Evolutionary conservation across 2,329 filamentous ascomycete species (phyloP).

Genomic region (Scolecobasidium constrictum): DNA sequence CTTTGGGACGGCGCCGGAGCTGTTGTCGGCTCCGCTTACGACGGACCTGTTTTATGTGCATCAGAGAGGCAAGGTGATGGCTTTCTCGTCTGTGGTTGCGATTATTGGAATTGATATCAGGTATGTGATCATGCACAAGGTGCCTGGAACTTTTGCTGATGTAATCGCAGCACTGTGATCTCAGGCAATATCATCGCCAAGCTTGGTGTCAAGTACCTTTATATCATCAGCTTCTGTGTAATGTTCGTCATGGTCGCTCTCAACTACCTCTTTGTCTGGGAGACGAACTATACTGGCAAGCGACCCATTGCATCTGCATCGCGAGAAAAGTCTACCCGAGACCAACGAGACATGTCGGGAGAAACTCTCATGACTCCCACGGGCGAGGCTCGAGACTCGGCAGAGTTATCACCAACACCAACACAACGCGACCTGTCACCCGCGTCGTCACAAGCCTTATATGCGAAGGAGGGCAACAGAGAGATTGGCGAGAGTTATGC

Average conservation of each 20-base stretch:
- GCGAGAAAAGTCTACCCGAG: too few species aligned
- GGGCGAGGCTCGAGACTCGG: not conserved
- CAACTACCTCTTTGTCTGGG: conserved; percentile 35
- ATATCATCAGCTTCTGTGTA: conserved; percentile 30
- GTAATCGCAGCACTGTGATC: conserved; percentile 28
- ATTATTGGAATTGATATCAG: conserved; percentile 6
- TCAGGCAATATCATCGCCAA: conserved; percentile 27
- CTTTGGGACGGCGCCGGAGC: conserved; percentile 12
- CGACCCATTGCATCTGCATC: too few species aligned
- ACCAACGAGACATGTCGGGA: not conserved
- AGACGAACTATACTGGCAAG: conserved; percentile 33
- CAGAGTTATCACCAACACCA: not conserved
- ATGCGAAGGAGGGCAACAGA: not conserved
- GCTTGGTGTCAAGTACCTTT: conserved; percentile 24
- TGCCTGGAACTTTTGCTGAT: not conserved
- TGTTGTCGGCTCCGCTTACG: conserved; percentile 13
- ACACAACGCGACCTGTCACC: too few species aligned
- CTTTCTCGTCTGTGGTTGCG: conserved; percentile 3
- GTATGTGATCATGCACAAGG: not conserved
- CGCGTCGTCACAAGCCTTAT: too few species aligned
- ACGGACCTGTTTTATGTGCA: conserved; percentile 15
- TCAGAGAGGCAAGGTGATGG: conserved; percentile 11
- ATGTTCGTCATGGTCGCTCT: conserved; percentile 28
- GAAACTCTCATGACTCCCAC: not conserved
- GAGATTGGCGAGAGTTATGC: not conserved